phyloP scores from a whole-genome alignment of 2,329 filamentous ascomycete species.

The Cladosporium cucumerinum region DNA sequence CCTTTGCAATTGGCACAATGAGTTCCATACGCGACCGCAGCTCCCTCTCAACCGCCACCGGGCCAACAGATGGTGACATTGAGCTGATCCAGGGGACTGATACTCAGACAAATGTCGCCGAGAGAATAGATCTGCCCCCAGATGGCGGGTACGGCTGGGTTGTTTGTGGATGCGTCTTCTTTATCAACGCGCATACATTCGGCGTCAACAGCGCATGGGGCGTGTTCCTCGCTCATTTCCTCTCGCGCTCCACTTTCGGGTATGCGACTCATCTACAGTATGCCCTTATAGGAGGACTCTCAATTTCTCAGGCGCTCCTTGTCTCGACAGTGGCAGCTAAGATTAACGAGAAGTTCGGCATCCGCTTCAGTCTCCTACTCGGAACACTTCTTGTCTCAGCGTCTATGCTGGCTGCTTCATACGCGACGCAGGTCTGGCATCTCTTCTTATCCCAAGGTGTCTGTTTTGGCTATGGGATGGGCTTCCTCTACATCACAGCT shows the following conservation, averaged over 20 bases:
- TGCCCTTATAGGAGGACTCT: slow-evolving; percentile 71
- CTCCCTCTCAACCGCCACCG: background rate
- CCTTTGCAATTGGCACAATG: background rate
- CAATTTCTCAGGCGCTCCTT: slow-evolving; percentile 61
- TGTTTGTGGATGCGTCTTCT: slow-evolving; percentile 42
- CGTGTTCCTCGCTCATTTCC: slow-evolving; percentile 71
- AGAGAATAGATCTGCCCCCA: slow-evolving; percentile 44
- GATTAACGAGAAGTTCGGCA: slow-evolving; percentile 58
- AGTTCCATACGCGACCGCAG: background rate
- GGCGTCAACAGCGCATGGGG: slow-evolving; percentile 51
- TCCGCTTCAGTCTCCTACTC: slow-evolving; percentile 59
- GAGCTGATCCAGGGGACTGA: background rate
- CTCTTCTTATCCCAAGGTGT: slow-evolving; percentile 70
- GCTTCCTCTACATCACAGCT: slow-evolving; percentile 66
- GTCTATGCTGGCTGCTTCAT: slow-evolving; percentile 66
- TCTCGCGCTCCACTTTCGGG: slow-evolving; percentile 58
- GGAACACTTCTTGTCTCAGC: slow-evolving; percentile 61
- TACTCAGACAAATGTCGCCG: slow-evolving; percentile 2
- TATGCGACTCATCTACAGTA: slow-evolving; percentile 62
- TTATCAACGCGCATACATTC: slow-evolving; percentile 46
- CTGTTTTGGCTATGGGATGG: slow-evolving; percentile 70
- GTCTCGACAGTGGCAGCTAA: slow-evolving; percentile 64
- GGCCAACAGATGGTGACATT: background rate
- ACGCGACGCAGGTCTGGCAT: slow-evolving; percentile 67
- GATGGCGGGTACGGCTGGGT: slow-evolving; percentile 60